Base-by-base conservation (phyloP, 2,329 filamentous ascomycete species). In the Xylariaceae sp. region DNA sequence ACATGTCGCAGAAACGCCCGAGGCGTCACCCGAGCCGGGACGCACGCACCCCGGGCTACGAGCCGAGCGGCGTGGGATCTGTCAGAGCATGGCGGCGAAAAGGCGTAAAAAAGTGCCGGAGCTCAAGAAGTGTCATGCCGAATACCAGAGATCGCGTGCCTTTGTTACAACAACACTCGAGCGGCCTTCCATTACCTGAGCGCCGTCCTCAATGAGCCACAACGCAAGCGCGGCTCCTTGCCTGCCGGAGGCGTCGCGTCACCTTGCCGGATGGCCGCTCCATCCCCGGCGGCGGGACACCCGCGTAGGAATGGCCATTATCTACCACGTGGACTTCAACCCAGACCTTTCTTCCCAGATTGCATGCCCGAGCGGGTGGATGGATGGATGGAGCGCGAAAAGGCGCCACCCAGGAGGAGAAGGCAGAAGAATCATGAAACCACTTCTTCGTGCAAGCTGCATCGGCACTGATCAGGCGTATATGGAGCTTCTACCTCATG, bases 291-390 rank as follows among this genome's bases (percentile, higher is more conserved):
- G n/a, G n/a, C n/a, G 19, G 11, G 36, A 30, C 19, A 32, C 36
- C 4, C 14, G 36, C 9, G 36, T 38, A 13, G 36, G 36, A 11
- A 14, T 38, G 14, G 16, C 17, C 19, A n/a, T n/a, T n/a, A 19
- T 19, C n/a, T 32, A 38, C 29, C 19, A 17, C 13, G 12, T 38
- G 11, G 28, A 38, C 21, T 26, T 32, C 15, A 38, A 38, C 15
- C 23, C 28, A 11, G 29, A 38, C 9, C 17, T n/a, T n/a, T 38
- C 21, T 38, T 38, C 29, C 29, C 36, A 17, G 24, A 29, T 12
- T 38, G 32, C 29, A 6, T 34, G 9, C 36, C 36, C 9, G 36
- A 38, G 24, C 30, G n/a, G n/a, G n/a, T n/a, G n/a, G n/a, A n/a
- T n/a, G n/a, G 36, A 19, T 38, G 36, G 36, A 13, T 38, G 11